Evolutionary conservation across 2,329 filamentous ascomycete species (phyloP), one percentile per base, ranked within the genome.

Genomic region (Septoria petroselini): DNA sequence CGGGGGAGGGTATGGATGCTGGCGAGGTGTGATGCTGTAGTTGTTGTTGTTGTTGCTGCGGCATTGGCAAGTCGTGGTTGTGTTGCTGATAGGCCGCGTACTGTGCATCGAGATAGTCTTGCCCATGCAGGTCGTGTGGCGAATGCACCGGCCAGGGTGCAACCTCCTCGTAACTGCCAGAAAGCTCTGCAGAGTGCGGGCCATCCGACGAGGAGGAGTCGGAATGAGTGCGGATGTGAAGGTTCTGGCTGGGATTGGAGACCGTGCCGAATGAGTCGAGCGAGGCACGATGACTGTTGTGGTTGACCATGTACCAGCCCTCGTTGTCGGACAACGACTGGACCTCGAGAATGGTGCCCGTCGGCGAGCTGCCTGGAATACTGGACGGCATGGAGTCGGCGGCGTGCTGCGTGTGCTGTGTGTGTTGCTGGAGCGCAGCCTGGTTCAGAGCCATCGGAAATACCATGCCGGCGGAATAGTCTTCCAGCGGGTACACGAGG

Each of bases 301-400:
- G 80, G 58, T 93, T 87, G 50, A 96, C 83, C 58, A 86, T 81
- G 42, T 82, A 83, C 91, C 91, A 97, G 34, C 58, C 55, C 50
- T 88, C 88, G 61, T 91, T 88, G 61, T 94, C 90, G n/a, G 89
- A 89, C 35, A 95, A 75, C 5, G 91, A 96, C 41, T 91, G 74
- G 27, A 95, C 87, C 70, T 96, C 91, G 39, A 95, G 74, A 68
- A 88, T 91, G 23, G 85, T 87, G 61, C 86, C 84, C 1, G 84
- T 87, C 1, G 87, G 87, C 30, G 87, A 91, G 63, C 81, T 84
- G 66, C 70, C 72, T 8, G 70, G 67, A 7, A 75, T 62, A 55
- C 71, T 74, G 14, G 68, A 65, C 27, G 63, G 60, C 25, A 58
- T 57, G 4, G 60, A 62, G 37, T 65, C 63, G 18, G 58, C 53